Conservation (phyloP, 441 rosid species). For the Rhodomyrtus psidioides region DNA sequence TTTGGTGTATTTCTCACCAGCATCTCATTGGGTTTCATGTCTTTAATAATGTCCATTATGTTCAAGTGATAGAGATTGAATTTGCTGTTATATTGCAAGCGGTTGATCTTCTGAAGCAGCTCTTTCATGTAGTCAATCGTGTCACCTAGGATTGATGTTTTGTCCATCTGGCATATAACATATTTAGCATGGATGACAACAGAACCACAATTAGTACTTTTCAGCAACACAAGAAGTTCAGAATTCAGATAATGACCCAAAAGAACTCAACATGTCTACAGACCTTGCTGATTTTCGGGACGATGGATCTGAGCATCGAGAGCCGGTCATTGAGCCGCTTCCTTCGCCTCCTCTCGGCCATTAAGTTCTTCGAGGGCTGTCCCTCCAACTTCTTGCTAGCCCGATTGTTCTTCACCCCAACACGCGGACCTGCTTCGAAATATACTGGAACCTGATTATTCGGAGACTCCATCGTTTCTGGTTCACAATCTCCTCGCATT, state of each 20-base stretch:
- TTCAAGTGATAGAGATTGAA: neutral
- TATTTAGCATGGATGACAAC: neutral
- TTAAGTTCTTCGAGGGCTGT: conserved; percentile 12
- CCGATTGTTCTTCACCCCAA: neutral
- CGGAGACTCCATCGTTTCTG: neutral
- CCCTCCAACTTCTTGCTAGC: conserved; percentile 2
- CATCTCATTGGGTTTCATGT: conserved; percentile 6
- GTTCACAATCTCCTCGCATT: neutral
- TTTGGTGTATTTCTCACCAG: conserved; percentile 7
- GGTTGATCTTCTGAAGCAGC: conserved; percentile 1
- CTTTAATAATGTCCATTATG: neutral
- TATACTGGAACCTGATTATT: neutral
- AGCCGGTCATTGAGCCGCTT: conserved; percentile 15
- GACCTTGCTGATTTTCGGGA: conserved; percentile 15
- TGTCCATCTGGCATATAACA: conserved; percentile 5
- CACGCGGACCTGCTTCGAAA: neutral
- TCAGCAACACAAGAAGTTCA: neutral
- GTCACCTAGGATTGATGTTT: conserved; percentile 7
- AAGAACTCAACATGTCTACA: neutral
- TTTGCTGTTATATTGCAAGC: neutral
- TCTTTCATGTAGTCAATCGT: conserved; percentile 9
- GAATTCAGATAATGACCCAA: neutral
- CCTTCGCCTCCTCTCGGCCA: conserved; percentile 16
- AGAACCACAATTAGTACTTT: neutral
- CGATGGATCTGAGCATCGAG: conserved; percentile 11